Percentiles rank a stretch among this genome's conserved stretches.
Conservation (phyloP, 371 early-diverging fungal species). For the Mucor lusitanicus region DNA sequence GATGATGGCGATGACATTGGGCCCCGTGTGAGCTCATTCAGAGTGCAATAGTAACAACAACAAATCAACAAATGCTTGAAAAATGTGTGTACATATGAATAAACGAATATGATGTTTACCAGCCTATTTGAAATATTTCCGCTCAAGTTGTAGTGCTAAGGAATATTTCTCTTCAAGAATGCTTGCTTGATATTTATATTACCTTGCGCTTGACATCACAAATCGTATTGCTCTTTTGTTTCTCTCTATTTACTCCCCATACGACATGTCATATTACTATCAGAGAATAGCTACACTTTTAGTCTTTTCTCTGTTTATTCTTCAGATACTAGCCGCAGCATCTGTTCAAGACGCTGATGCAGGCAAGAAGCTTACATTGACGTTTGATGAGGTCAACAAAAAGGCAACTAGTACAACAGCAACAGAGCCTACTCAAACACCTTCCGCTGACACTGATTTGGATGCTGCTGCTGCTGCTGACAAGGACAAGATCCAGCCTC, state of each 20-base stretch:
- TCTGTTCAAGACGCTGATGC: neutral
- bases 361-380: neutral
- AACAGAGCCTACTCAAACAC: neutral
- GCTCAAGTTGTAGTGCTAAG: neutral
- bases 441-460: neutral
- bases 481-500: neutral
- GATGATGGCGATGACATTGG: constrained; percentile 21
- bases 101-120: neutral
- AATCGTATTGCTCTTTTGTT: too few species aligned
- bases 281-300: neutral
- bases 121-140: neutral
- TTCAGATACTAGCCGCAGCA: neutral
- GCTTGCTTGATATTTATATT: neutral
- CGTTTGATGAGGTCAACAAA: neutral
- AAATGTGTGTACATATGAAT: neutral
- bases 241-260: neutral
- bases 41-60: neutral
- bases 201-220: neutral
- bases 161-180: neutral
- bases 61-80: neutral
- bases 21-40: constrained; percentile 15
- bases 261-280: neutral
- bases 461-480: neutral
- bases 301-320: neutral
- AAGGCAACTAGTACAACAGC: neutral